A percentile compares a stretch with the other conserved stretches of the same genome.
These are phyloP conservation scores for Fusarium sp. DNA, from an alignment of 2,329 filamentous ascomycete species.

Conservation along the genomic window DNA sequence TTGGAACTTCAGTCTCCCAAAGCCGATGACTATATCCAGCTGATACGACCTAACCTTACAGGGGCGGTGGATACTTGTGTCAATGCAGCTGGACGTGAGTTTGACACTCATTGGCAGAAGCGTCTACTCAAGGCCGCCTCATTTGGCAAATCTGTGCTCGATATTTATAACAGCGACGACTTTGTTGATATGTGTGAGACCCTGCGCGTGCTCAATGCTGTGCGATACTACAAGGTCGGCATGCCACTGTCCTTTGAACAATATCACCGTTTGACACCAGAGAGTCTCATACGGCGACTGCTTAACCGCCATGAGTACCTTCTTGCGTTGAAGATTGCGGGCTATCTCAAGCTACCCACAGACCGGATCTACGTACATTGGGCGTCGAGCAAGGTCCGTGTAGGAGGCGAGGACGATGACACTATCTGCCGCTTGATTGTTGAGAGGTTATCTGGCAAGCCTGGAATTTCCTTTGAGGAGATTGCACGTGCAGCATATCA, in stretches of 20 bases:
- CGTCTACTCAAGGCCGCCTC: constrained; percentile 95
- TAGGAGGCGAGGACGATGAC: constrained; percentile 88
- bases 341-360: constrained; percentile 86
- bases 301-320: constrained; percentile 93
- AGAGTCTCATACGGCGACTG: constrained; percentile 86
- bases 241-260: constrained; percentile 94
- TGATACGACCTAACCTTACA: constrained; percentile 87
- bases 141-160: constrained; percentile 96
- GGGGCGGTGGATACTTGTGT: constrained; percentile 96
- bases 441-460: constrained; percentile 85
- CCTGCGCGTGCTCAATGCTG: constrained; percentile 90
- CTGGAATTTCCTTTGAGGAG: constrained; percentile 94
- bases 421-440: constrained; percentile 89
- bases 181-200: constrained; percentile 99
- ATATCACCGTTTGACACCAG: constrained; percentile 89
- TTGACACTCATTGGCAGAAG: constrained; percentile 92
- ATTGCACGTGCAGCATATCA: constrained; percentile 95
- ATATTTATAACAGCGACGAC: constrained; percentile 97
- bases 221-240: constrained; percentile 91
- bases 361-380: constrained; percentile 96
- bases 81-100: constrained; percentile 92
- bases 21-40: constrained; percentile 96
- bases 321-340: constrained; percentile 87
- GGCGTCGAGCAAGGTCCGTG: constrained; percentile 93
- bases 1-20: constrained; percentile 95